Base-by-base conservation (phyloP, 2,329 filamentous ascomycete species). In the Clarireedia sp. region DNA sequence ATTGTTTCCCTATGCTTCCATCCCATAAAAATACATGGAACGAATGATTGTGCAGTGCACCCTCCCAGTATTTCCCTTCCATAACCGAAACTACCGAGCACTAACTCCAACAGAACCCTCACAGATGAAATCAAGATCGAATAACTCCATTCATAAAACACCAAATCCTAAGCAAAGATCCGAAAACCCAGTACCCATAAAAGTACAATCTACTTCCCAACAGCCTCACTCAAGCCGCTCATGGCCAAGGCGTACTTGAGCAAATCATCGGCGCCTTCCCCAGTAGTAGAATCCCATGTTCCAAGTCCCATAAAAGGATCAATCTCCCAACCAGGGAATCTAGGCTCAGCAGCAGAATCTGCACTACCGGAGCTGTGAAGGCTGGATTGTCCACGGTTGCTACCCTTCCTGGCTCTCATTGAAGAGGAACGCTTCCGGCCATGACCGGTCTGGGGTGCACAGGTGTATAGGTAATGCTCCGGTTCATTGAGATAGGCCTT, bases 311-410 rank as follows among this genome's bases (percentile, higher is more conserved):
- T 50, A 7, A 60, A 51, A 1, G 45, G 44, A 58, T 63, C 60
- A 17, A 41, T 40, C 2, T 48, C 61, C 49, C 58, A 59, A 19
- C 54, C 57, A 16, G 21, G 40, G 21, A 50, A 51, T 19, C 54
- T 54, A 37, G 41, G 37, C 3, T 63, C 59, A 2, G 38, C 7
- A 10, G 12, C 48, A 44, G 9, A 24, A 24, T 21, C n/a, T 9
- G 49, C 52, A 46, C 58, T 59, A 6, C 58, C 50, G 21, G 52
- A 60, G 21, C 57, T 64, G 48, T 40, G 46, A 10, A 47, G 14
- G 41, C 59, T 62, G 14, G 49, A 54, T 40, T 55, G 51, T 26
- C 62, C 64, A 17, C 48, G 48, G 46, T 59, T 59, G 21, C 59
- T 66, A 19, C 59, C 54, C 6, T 59, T 62, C 17, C 38, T 60